A percentile compares a stretch with the other conserved stretches of the same genome.
Conservation (phyloP, 2,329 filamentous ascomycete species). For the Colletotrichum paranaense region DNA sequence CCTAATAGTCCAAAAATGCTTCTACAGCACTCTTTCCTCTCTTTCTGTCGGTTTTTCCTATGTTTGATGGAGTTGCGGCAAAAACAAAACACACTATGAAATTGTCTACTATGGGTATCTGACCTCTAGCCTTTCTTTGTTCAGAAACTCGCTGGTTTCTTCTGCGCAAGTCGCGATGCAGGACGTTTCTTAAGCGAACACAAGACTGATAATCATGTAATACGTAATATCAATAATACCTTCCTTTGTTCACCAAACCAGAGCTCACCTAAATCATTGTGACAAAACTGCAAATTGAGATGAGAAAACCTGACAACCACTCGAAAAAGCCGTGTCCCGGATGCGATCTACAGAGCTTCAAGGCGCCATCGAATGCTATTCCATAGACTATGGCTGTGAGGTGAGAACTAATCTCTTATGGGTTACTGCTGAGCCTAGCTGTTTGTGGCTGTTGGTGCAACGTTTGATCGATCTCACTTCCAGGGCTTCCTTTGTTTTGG, state of each 20-base stretch:
- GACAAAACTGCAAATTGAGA: background rate
- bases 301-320: background rate
- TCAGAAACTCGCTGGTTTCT: background rate
- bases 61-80: slow-evolving; percentile 1
- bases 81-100: slow-evolving; percentile 1
- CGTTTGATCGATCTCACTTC: background rate
- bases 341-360: background rate
- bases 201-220: slow-evolving; percentile 18
- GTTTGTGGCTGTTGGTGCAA: background rate
- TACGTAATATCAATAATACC: slow-evolving; percentile 14
- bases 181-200: background rate
- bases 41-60: background rate
- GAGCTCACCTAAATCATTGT: no score
- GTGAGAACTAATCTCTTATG: background rate
- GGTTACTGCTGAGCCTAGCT: background rate
- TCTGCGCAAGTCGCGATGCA: background rate
- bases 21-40: background rate
- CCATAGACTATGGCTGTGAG: no score
- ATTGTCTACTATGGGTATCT: slow-evolving; percentile 4
- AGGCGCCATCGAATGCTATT: background rate
- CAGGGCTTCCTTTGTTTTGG: background rate
- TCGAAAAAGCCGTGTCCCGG: background rate
- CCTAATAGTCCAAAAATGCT: background rate
- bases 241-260: background rate
- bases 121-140: background rate